Evolutionary conservation across 2,329 filamentous ascomycete species (phyloP).

Genomic region (Leptosphaerulina australis): DNA sequence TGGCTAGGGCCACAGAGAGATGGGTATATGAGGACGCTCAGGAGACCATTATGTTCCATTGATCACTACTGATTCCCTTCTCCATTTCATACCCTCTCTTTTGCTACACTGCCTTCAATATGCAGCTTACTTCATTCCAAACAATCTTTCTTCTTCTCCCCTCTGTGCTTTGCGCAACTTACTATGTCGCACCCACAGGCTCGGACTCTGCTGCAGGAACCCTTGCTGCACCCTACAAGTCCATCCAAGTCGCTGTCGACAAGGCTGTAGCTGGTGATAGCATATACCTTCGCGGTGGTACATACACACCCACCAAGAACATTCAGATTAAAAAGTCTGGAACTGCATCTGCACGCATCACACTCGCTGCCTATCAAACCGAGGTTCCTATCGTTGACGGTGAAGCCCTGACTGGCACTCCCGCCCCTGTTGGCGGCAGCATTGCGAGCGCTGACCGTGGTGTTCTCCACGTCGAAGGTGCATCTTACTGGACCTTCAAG

Average conservation of each 20-base stretch:
- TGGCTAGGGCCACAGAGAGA: not conserved
- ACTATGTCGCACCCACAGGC: slow-evolving; percentile 57
- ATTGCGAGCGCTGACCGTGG: slow-evolving; percentile 54
- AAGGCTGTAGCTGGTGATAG: slow-evolving; percentile 55
- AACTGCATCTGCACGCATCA: slow-evolving; percentile 50
- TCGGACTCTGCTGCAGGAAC: slow-evolving; percentile 49
- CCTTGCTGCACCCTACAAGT: slow-evolving; percentile 51
- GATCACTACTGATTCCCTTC: no score
- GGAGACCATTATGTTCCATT: slow-evolving; percentile 26
- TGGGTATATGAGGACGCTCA: slow-evolving; percentile 49
- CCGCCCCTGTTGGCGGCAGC: slow-evolving; percentile 49
- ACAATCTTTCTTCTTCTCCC: slow-evolving; percentile 21
- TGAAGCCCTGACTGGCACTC: slow-evolving; percentile 51
- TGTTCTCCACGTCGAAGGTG: slow-evolving; percentile 55
- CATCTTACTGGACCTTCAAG: slow-evolving; percentile 56
- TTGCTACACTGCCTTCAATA: slow-evolving; percentile 1
- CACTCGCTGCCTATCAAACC: slow-evolving; percentile 51
- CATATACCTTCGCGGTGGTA: slow-evolving; percentile 54
- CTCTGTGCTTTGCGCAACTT: slow-evolving; percentile 35
- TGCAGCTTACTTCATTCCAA: slow-evolving; percentile 20
- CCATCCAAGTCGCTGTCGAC: slow-evolving; percentile 56
- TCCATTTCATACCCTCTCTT: not conserved
- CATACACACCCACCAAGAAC: slow-evolving; percentile 55
- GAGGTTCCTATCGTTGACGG: slow-evolving; percentile 58
- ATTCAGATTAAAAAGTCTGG: slow-evolving; percentile 55